phyloP scores from a whole-genome alignment of 2,329 filamentous ascomycete species.

The Exophiala calicioides region DNA sequence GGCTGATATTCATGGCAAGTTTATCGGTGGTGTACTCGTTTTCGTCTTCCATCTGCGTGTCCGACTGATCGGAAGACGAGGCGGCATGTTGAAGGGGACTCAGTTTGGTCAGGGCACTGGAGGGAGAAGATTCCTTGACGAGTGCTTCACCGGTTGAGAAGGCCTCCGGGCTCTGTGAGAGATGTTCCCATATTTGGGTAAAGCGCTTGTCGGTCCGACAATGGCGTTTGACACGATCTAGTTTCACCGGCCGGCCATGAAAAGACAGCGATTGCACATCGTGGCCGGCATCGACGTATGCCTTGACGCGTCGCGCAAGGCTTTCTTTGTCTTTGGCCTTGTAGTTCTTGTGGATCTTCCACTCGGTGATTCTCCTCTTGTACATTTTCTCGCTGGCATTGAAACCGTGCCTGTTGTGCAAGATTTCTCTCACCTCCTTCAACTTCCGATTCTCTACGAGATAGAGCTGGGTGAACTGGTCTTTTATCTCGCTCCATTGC shows the following conservation, averaged over 20 bases:
- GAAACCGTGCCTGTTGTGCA: conserved; percentile 23
- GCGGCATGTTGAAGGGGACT: conserved; percentile 1
- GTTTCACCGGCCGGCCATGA: conserved; percentile 20
- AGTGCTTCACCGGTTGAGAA: conserved; percentile 3
- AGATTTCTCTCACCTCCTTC: conserved; percentile 22
- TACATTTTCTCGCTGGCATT: conserved; percentile 26
- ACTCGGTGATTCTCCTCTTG: conserved; percentile 24
- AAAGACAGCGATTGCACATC: conserved; percentile 22
- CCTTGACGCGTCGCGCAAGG: conserved; percentile 20
- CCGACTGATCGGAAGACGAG: conserved; percentile 1
- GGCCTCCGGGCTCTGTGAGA: conserved; percentile 21
- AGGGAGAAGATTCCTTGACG: conserved; percentile 19
- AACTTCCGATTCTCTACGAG: conserved; percentile 21
- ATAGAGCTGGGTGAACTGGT: conserved; percentile 25
- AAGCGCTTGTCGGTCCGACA: conserved; percentile 23
- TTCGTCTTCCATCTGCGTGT: neutral
- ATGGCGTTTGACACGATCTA: conserved; percentile 25
- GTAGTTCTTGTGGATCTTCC: conserved; percentile 28
- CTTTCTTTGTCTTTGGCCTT: conserved; percentile 24
- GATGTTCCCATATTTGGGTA: conserved; percentile 15
- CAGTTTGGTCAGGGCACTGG: neutral
- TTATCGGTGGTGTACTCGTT: neutral
- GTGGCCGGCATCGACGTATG: conserved; percentile 18
- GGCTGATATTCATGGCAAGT: conserved; percentile 5
- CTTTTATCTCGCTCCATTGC: conserved; percentile 24